A percentile compares a stretch with the other conserved stretches of the same genome.
phyloP scores from a whole-genome alignment of 2,329 filamentous ascomycete species.

The Aspergillus ruber region DNA sequence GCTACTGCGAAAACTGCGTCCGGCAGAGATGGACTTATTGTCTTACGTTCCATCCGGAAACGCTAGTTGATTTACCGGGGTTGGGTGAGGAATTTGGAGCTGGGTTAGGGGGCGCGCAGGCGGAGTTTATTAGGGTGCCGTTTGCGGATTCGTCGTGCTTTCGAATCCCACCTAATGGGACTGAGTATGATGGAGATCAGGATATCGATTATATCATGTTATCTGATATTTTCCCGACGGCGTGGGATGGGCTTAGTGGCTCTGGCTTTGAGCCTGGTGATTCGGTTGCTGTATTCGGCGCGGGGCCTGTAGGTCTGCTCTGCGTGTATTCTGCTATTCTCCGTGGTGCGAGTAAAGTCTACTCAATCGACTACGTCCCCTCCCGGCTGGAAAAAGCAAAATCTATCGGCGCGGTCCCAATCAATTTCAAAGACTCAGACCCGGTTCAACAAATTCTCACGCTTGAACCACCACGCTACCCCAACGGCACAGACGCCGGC shows the following conservation, averaged over 20 bases:
- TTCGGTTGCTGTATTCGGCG: constrained; percentile 57
- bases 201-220: constrained; percentile 3
- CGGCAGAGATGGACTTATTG: constrained; percentile 72
- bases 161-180: neutral
- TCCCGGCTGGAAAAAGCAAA: constrained; percentile 53
- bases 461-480: neutral
- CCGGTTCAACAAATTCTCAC: constrained; percentile 29
- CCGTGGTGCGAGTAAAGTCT: constrained; percentile 55
- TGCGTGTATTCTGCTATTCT: constrained; percentile 58
- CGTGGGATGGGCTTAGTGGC: constrained; percentile 32
- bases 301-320: constrained; percentile 59
- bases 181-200: neutral
- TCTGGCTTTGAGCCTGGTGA: constrained; percentile 43
- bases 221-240: constrained; percentile 35
- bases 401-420: constrained; percentile 50
- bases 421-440: constrained; percentile 57
- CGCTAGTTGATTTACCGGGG: constrained; percentile 21
- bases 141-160: neutral
- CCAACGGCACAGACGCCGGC: constrained; percentile 1
- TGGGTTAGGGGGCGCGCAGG: constrained; percentile 77
- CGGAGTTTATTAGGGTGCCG: neutral
- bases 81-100: constrained; percentile 73
- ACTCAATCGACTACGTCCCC: constrained; percentile 55
- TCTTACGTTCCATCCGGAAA: constrained; percentile 1
- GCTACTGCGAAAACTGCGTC: constrained; percentile 70